Evolutionary conservation across 805 yeast genomes (phyloP).

Genomic region (Zygotorulaspora danielsina): DNA sequence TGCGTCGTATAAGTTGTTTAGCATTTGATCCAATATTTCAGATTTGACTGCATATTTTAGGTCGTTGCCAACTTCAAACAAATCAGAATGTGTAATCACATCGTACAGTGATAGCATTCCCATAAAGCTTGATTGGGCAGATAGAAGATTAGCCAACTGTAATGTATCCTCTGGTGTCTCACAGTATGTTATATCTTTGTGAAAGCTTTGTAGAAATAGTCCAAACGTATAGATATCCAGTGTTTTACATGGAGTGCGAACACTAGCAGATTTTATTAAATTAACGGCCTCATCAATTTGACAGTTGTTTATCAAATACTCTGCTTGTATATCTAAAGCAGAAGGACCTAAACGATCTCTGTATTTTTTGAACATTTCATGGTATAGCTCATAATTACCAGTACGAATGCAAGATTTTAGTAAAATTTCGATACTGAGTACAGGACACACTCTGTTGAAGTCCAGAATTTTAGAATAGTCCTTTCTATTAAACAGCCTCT

Average conservation of each 20-base stretch:
- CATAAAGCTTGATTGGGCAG: constrained; percentile 19
- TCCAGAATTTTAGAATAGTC: constrained; percentile 19
- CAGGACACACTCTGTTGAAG: constrained; percentile 28
- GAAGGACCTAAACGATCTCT: constrained; percentile 14
- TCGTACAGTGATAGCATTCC: constrained; percentile 21
- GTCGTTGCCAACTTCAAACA: constrained; percentile 8
- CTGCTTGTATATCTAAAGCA: constrained; percentile 22
- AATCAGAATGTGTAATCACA: constrained; percentile 13
- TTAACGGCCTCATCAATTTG: constrained; percentile 24
- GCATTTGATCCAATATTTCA: constrained; percentile 27
- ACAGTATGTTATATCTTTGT: constrained; percentile 7
- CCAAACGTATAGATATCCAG: constrained; percentile 26
- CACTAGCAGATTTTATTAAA: constrained; percentile 13
- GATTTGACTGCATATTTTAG: constrained; percentile 10
- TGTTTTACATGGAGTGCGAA: constrained; percentile 18
- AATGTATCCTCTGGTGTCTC: constrained; percentile 24
- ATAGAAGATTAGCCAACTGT: constrained; percentile 30
- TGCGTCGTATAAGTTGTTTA: constrained; percentile 27
- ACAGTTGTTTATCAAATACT: constrained; percentile 21
- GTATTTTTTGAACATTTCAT: constrained; percentile 17
- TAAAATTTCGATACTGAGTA: constrained; percentile 22
- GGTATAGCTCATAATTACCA: constrained; percentile 23
- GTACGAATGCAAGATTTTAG: constrained; percentile 27
- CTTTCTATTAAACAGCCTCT: constrained; percentile 17
- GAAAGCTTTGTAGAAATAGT: constrained; percentile 25